Evolutionary conservation across 257 asterid species (phyloP), one percentile per base, ranked within the genome.

Genomic region (Nyctanthes arbortristis): DNA sequence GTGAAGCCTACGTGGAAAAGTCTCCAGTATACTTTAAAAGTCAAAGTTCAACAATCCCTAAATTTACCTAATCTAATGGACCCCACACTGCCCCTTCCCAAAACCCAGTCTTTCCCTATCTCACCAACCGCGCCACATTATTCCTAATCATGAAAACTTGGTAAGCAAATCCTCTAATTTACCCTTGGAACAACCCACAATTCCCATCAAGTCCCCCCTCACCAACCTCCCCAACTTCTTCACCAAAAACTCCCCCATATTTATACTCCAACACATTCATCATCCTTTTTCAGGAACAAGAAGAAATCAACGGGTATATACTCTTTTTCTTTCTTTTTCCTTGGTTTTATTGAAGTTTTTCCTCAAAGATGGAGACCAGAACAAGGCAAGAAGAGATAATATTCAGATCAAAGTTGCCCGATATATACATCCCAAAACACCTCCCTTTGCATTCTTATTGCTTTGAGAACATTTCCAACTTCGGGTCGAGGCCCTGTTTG

Each of bases 121-220:
- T 82, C 79, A 85, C 94, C 96, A 80, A 89, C 89, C 88, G 60
- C 88, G 78, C 77, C 77, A 43, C 43, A 59, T 3, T 24, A 57
- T 32, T 62, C 3, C 59, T 9, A 65, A 28, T 49, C 70, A 61
- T 31, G 16, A 40, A 33, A 29, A 25, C 33, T 13, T 2, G 9
- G 54, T 2, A 14, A 5, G 32, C 0, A 1, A 58, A 68, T 79
- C 68, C 66, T 74, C 61, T 20, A 31, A 14, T 31, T 2, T 79
- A 67, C 84, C 89, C 90, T 62, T 29, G 34, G n/a, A 79, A 84
- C 75, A 84, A 81, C 66, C 82, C 72, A 36, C 65, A 78, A 65
- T 79, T 11, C 89, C 87, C 61, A 73, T 55, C 68, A 57, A 7
- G 67, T 65, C 80, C 78, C 37, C n/a, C 11, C 45, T 63, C 83